phyloP scores from a whole-genome alignment of 306 rosid species.

The peach (Prunus persica) region Prunus_persica_NCBIv2 NC_034012.1:19696001-19696500 shows the following conservation, averaged over 20 bases:
- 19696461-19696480: background rate
- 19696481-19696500: background rate
- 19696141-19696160: background rate
- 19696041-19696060: background rate
- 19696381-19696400: conserved; percentile 17
- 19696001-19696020: background rate
- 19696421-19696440: background rate
- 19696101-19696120: background rate
- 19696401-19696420: background rate
- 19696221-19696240: conserved; percentile 9
- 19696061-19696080: background rate
- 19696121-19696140: background rate
- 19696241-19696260: conserved; percentile 5
- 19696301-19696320: conserved; percentile 97
- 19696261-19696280: conserved; percentile 33
- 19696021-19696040: background rate
- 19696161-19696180: no score
- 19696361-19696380: background rate
- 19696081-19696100: background rate
- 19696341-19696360: conserved; percentile 15
- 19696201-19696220: background rate
- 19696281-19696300: conserved; percentile 52
- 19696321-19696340: conserved; percentile 98
- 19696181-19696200: background rate
- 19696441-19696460: background rate